Evolutionary conservation across 139 green algal species (phyloP).

Genomic region (Zygnema cylindricum): DNA sequence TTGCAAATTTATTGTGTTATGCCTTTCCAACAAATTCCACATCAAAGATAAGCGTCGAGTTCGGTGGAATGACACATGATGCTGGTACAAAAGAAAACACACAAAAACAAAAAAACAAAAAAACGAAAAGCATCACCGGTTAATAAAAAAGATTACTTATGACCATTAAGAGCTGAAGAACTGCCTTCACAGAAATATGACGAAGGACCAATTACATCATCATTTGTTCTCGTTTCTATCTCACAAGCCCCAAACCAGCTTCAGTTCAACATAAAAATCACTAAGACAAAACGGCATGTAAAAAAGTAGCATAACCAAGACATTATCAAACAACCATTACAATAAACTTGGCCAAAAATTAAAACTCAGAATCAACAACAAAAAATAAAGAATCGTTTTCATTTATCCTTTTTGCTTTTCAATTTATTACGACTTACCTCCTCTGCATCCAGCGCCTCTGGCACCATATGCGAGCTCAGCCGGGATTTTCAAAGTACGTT

Average conservation of each 20-base stretch:
- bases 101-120: not conserved
- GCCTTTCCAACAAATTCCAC: constrained; percentile 61
- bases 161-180: no score
- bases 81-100: no score
- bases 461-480: constrained; percentile 55
- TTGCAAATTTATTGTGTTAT: no score
- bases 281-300: not conserved
- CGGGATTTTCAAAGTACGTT: constrained; percentile 53
- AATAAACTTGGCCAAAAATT: not conserved
- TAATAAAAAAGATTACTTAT: no score
- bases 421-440: constrained; percentile 28
- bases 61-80: constrained; percentile 61
- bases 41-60: constrained; percentile 59
- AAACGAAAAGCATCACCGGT: not conserved
- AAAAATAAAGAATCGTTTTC: not conserved
- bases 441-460: constrained; percentile 55
- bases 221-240: no score
- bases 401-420: not conserved
- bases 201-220: no score
- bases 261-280: not conserved
- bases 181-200: no score
- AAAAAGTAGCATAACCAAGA: not conserved
- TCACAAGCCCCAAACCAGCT: not conserved
- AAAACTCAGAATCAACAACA: not conserved
- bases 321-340: not conserved